Base-by-base conservation (phyloP, 257 asterid genomes). In the Ehretia macrophylla region DNA sequence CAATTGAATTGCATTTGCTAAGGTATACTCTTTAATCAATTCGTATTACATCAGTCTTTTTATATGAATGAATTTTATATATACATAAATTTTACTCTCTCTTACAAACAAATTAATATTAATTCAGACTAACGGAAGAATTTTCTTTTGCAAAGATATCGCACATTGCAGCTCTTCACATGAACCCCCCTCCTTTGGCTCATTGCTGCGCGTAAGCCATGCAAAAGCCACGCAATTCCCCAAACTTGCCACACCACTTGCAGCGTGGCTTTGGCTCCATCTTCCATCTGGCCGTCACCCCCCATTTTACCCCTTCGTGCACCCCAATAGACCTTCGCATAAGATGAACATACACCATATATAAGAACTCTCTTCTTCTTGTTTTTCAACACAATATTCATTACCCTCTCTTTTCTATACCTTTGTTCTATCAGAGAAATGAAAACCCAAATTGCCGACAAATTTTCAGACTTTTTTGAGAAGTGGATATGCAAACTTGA, bases 401-500 rank as follows among this genome's bases (percentile, higher is more conserved):
- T 46, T 13, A 51, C 11, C 32, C 11, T n/a, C n/a, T n/a, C n/a
- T n/a, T n/a, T n/a, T n/a, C n/a, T n/a, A n/a, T n/a, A n/a, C n/a
- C n/a, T n/a, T n/a, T n/a, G n/a, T n/a, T n/a, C n/a, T n/a, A 51
- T 21, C 27, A 48, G 5, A 22, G 19, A n/a, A 3, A 83, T 81
- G 82, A 73, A 23, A 17, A 67, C 59, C 64, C 74, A 62, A 46
- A 66, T 63, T 1, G 81, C 62, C 17, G 37, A 79, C 12, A 75
- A 59, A 1, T 83, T 85, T 64, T 67, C 79, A 0, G 58, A 64
- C 12, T 87, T 78, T 72, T 74, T 62, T 14, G 80, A 71, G 20
- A 68, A 75, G 49, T 87, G 96, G 96, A 79, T 83, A 81, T 4
- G 10, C 17, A 75, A 83, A 21, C 84, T 81, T 0, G 89, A 87